Base-by-base conservation (phyloP, 768 basidiomycete species). In the Suillus fuscotomentosus region DNA sequence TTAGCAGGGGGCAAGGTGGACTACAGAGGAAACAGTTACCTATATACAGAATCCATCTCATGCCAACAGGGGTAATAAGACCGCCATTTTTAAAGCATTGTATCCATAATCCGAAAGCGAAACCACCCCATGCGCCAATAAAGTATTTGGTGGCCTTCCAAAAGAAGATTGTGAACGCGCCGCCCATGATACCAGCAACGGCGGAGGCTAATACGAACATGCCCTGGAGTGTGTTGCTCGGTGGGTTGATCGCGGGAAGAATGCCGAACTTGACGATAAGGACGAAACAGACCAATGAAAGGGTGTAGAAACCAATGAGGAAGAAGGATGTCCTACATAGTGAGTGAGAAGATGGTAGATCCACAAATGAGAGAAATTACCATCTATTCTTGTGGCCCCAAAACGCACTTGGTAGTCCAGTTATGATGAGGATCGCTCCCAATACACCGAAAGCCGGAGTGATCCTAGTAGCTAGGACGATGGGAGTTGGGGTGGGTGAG, bases 361-460 rank as follows among this genome's bases (percentile, higher is more conserved):
- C 43, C 24, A 17, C 24, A 56, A 31, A 24, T n/a, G 22, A 24
- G 24, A 60, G 56, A 34, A 60, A 41, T 48, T 71, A 91, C 95
- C 96, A 97, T 83, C 95, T 81, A 75, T 97, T 96, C 83, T 97
- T 97, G 79, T 95, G 94, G 24, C 96, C 96, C 79, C 92, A 89
- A 69, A 94, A 94, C 3, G 92, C 91, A 60, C 92, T 91, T 10
- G 94, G 94, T 7, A 96, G 80, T 55, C 96, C 96, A 10, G 92
- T 94, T 57, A 97, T 71, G 68, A 97, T 94, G 73, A 98, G 87
- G 66, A 97, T 77, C 5, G 86, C 91, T 55, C 96, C 96, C 17
- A 95, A 83, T 38, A 95, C 92, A 60, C 88, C 95, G 76, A 96
- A 98, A 17, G 88, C 95, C 34, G 93, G 92, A 71, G 94, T 92